Evolutionary conservation across 2,329 filamentous ascomycete genomes (phyloP).

Genomic region (Colletotrichum sp.): DNA sequence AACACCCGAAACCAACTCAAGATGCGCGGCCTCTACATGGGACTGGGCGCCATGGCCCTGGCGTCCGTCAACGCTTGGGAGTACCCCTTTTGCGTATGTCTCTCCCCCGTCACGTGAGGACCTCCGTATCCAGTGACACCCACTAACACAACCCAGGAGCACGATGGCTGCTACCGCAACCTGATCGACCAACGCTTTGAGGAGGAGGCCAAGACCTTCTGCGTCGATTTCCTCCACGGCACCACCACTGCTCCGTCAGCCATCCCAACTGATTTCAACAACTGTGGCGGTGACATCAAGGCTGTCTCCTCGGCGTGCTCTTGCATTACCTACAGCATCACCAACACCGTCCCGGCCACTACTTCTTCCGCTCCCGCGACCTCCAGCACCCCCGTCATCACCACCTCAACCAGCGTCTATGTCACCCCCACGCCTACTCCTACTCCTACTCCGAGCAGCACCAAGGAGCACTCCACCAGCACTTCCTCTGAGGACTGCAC

Average conservation of each 20-base stretch:
- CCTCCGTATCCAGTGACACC: not conserved
- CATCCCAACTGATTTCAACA: conserved; percentile 35
- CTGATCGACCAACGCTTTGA: conserved; percentile 36
- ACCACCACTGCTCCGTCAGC: conserved; percentile 29
- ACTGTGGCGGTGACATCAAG: conserved; percentile 28
- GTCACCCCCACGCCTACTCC: not conserved
- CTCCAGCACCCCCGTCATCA: not conserved
- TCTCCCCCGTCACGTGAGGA: not conserved
- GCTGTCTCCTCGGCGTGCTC: conserved; percentile 40
- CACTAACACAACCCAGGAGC: conserved; percentile 20
- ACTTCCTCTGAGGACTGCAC: not conserved
- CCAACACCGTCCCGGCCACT: not conserved
- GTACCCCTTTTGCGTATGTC: conserved; percentile 32
- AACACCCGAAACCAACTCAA: conserved; percentile 25
- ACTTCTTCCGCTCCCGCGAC: not conserved
- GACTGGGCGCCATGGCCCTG: conserved; percentile 35
- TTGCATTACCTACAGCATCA: conserved; percentile 36
- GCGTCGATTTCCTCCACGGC: conserved; percentile 34
- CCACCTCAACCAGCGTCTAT: not conserved
- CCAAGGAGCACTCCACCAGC: not conserved
- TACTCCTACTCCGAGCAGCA: not conserved
- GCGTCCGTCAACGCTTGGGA: conserved; percentile 29
- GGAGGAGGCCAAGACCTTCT: conserved; percentile 33
- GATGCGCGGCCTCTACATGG: conserved; percentile 37
- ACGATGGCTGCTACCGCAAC: conserved; percentile 41